phyloP scores from a whole-genome alignment of 192 early-diverging fungal genomes.

The Coemansia sp. region DNA sequence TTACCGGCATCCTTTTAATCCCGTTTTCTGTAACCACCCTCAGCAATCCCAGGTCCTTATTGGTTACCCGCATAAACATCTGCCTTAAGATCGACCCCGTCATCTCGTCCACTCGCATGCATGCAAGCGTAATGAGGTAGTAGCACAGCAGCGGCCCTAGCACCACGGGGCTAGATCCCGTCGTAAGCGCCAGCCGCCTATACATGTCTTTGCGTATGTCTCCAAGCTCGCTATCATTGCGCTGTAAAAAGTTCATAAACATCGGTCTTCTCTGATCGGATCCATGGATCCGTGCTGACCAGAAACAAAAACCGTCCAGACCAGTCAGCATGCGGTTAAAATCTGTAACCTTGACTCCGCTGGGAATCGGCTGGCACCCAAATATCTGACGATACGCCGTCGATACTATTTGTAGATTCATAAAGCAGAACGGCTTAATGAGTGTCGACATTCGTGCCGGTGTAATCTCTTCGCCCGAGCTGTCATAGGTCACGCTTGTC shows the following conservation, averaged over 20 bases:
- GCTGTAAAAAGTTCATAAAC: slow-evolving; percentile 9
- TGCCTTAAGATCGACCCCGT: not conserved
- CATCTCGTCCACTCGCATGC: not conserved
- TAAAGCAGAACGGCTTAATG: slow-evolving; percentile 30
- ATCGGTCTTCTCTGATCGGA: not conserved
- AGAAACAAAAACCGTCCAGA: slow-evolving; percentile 19
- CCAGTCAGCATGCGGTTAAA: slow-evolving; percentile 10
- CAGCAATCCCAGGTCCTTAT: not conserved
- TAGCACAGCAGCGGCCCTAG: slow-evolving; percentile 33
- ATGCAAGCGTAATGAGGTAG: slow-evolving; percentile 21
- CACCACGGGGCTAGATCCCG: not conserved
- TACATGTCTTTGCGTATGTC: slow-evolving; percentile 8
- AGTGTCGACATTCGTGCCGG: slow-evolving; percentile 14
- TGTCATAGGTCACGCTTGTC: slow-evolving; percentile 1
- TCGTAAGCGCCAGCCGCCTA: slow-evolving; percentile 9
- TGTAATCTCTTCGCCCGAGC: slow-evolving; percentile 11
- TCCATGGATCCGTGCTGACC: not conserved
- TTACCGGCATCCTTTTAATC: not conserved
- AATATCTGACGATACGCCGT: slow-evolving; percentile 22
- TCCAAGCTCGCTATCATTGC: slow-evolving; percentile 2
- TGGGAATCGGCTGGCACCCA: slow-evolving; percentile 11
- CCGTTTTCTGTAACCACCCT: slow-evolving; percentile 13
- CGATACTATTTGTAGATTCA: slow-evolving; percentile 6
- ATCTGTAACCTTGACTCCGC: not conserved
- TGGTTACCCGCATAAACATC: slow-evolving; percentile 20